phyloP scores from a whole-genome alignment of 768 basidiomycete genomes.

The Neoboletus magnificus region DNA sequence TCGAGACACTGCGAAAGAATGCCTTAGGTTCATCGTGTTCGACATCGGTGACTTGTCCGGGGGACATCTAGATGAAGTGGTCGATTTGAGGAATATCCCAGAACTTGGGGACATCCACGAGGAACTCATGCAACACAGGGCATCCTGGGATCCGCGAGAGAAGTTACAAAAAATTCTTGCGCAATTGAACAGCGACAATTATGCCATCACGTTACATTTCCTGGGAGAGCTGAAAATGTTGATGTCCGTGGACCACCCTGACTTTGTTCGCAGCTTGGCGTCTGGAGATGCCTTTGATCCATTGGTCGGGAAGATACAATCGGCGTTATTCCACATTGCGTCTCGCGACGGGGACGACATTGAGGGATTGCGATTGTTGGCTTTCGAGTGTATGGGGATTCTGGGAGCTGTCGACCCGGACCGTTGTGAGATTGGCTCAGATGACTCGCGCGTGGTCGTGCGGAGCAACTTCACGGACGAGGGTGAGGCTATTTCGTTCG shows the following conservation, averaged over 20 bases:
- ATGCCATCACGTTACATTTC: constrained; percentile 70
- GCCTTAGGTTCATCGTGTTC: constrained; percentile 67
- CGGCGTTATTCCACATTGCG: constrained; percentile 63
- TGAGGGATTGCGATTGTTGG: constrained; percentile 62
- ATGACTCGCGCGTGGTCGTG: constrained; percentile 66
- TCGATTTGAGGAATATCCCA: constrained; percentile 69
- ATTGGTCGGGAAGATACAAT: constrained; percentile 63
- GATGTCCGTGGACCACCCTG: constrained; percentile 47
- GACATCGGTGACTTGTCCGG: constrained; percentile 55
- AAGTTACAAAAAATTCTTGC: constrained; percentile 65
- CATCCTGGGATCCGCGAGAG: constrained; percentile 48
- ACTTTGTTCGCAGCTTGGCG: constrained; percentile 57
- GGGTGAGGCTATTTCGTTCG: constrained; percentile 73
- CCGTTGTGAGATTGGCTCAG: constrained; percentile 65
- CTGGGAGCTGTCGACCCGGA: constrained; percentile 96
- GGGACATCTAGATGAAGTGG: constrained; percentile 69
- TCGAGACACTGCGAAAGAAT: constrained; percentile 51
- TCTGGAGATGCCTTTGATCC: constrained; percentile 88
- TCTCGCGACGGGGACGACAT: constrained; percentile 76
- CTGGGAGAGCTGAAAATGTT: constrained; percentile 72
- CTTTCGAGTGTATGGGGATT: constrained; percentile 88
- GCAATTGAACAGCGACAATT: constrained; percentile 76
- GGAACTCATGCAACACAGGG: constrained; percentile 45
- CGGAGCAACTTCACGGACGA: constrained; percentile 79
- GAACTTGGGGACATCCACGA: constrained; percentile 49